Evolutionary conservation across 2,329 filamentous ascomycete genomes (phyloP), one percentile per base, ranked within the genome.

Genomic region (Talaromyces sp.): DNA sequence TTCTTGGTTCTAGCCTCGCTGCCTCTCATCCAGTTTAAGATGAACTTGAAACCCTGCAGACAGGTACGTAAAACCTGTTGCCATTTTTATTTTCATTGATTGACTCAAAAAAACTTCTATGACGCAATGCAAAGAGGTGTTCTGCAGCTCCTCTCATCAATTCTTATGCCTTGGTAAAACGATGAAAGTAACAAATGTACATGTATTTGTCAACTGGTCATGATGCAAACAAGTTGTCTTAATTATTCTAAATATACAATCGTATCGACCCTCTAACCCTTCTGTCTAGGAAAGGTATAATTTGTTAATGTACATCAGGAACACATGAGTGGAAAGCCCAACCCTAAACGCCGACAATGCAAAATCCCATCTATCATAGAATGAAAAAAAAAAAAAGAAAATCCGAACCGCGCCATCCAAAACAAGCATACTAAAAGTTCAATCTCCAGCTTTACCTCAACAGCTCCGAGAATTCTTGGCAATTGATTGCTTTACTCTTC

Each of bases 401-500:
- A 7, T 12, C 44, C 44, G 12, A 27, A 47, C 18, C 16, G 44
- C 44, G 44, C 44, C 44, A 27, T 23, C 44, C 18, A n/a, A 47
- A 47, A 47, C 18, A 18, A 18, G 10, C 44, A 47, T 27, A 47
- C 16, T 47, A 14, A 16, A 40, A 40, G 14, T 40, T n/a, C 5
- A 40, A 40, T n/a, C 2, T 6, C 12, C 16, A 40, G 36, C 36
- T 14, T 47, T 47, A 4, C 18, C 6, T 27, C 44, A 3, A 3
- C 23, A 47, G 23, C 4, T 10, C 9, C 9, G 44, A 47, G 40
- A 44, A 18, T 18, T 1, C 1, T 44, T 44, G 9, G 3, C 10
- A 47, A 47, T 27, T 14, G 8, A 53, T 8, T 30, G 27, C n/a
- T 2, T 62, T 40, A 63, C 53, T 85, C 67, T 61, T 86, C 67